Evolutionary conservation across 345 rosid species (phyloP), one percentile per base, ranked within the genome.

Genomic region (Psidium guajava): DNA sequence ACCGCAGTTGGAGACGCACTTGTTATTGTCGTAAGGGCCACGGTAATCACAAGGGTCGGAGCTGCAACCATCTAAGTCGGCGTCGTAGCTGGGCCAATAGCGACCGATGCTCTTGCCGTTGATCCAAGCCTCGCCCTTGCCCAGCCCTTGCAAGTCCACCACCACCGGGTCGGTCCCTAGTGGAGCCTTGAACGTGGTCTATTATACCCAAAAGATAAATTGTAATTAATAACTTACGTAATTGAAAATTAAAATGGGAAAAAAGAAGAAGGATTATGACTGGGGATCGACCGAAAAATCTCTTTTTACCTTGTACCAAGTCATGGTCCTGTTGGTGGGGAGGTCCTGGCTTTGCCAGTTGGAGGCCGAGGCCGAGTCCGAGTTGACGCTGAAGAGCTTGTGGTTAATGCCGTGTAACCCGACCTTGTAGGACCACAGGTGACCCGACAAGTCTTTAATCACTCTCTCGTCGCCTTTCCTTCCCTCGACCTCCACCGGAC

Each of bases 231-330:
- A 2, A 9, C 25, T 56, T 52, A 54, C 42, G 36, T 24, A 40
- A 69, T 27, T 50, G 28, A 64, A 51, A 10, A 16, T 27, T 4
- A 20, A 8, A 21, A 21, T 20, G 25, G 7, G 57, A 10, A 21
- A 54, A 21, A 3, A 3, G 20, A 20, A 54, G 0, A 3, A 54
- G 24, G 8, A 18, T 54, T 18, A 54, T 18, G 8, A 54, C 8
- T 20, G 57, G 57, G 57, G 56, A 54, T 54, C 24, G 20, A 21
- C 7, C 2, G 24, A 18, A 64, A 8, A 15, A 16, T 22, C 8
- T n/a, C n/a, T 40, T 15, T 24, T n/a, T 89, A 90, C 92, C 92
- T 88, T 91, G 83, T 92, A 92, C 93, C 94, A 92, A 44, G 88
- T 77, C 86, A 92, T 84, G 51, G 86, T 73, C 64, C 54, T 85